Evolutionary conservation across 2,329 filamentous ascomycete species (phyloP), one percentile per base, ranked within the genome.

Genomic region (Trichoderma aggressivum): DNA sequence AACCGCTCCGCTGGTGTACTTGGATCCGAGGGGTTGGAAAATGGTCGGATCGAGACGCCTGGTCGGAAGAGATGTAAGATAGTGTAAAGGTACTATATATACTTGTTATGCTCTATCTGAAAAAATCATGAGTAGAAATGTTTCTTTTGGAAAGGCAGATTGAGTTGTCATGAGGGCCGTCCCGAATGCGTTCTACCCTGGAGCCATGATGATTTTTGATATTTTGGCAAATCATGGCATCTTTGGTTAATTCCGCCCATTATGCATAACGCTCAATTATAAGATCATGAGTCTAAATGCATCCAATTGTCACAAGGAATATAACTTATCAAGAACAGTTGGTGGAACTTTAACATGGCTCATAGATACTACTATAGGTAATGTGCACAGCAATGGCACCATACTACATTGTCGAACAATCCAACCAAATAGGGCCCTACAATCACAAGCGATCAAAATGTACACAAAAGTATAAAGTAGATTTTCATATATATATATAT

Each of bases 51-150:
- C 26, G 36, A 59, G 50, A 34, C 6, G 36, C 6, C 53, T 18
- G 8, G 65, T 26, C 7, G 67, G 34, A 55, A 50, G 21, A 56
- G 55, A 56, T 71, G 70, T 71, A 71, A 71, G 70, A 71, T 71
- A 68, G 70, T 71, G 70, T 71, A 62, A 71, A 61, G 26, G 36
- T 59, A 50, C 53, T 34, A 60, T 55, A 67, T 61, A 64, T 61
- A 61, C 43, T 71, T 50, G 26, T 50, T 67, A 71, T 61, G 55
- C 65, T 68, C 65, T 68, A 50, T 68, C 65, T 59, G 28, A 32
- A 50, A 50, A 26, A 8, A n/a, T n/a, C 3, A 56, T 16, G 39
- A 53, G 8, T 53, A 30, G 24, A 4, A 18, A 26, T 47, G 53
- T 7, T 7, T 39, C 24, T 43, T 28, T 12, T 16, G 24, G 21